phyloP scores from a whole-genome alignment of 2,329 filamentous ascomycete species.

The Emergomyces pasteurianus region DNA sequence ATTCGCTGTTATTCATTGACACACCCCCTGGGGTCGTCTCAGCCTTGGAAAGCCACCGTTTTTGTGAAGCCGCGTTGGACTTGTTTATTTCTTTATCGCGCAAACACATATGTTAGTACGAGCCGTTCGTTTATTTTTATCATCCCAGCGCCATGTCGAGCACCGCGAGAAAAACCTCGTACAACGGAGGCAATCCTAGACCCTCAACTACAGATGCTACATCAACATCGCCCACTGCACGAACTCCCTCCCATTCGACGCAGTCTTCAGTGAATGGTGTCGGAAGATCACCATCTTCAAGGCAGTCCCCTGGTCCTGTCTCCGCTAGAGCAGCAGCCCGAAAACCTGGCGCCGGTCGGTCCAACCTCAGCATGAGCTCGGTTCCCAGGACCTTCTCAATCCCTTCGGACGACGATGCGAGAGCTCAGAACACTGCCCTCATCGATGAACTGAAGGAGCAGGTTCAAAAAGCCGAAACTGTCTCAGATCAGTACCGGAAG shows the following conservation, averaged over 20 bases:
- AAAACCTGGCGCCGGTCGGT: slow-evolving; percentile 38
- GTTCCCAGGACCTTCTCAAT: slow-evolving; percentile 37
- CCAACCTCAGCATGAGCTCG: slow-evolving; percentile 32
- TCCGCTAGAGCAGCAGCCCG: slow-evolving; percentile 61
- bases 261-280: slow-evolving; percentile 37
- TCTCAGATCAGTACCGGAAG: slow-evolving; percentile 68
- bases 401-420: slow-evolving; percentile 55
- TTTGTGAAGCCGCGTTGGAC: neutral
- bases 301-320: slow-evolving; percentile 43
- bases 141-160: slow-evolving; percentile 9
- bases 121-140: neutral
- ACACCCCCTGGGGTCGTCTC: neutral
- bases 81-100: neutral
- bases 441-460: slow-evolving; percentile 78
- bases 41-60: neutral
- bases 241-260: slow-evolving; percentile 37
- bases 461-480: slow-evolving; percentile 65
- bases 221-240: slow-evolving; percentile 16
- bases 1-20: neutral
- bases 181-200: slow-evolving; percentile 1
- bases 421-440: slow-evolving; percentile 65
- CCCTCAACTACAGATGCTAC: neutral
- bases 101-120: slow-evolving; percentile 1
- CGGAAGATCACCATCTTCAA: slow-evolving; percentile 54
- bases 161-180: neutral